Base-by-base conservation (phyloP, 768 basidiomycete species). In the Cubamyces sp. region DNA sequence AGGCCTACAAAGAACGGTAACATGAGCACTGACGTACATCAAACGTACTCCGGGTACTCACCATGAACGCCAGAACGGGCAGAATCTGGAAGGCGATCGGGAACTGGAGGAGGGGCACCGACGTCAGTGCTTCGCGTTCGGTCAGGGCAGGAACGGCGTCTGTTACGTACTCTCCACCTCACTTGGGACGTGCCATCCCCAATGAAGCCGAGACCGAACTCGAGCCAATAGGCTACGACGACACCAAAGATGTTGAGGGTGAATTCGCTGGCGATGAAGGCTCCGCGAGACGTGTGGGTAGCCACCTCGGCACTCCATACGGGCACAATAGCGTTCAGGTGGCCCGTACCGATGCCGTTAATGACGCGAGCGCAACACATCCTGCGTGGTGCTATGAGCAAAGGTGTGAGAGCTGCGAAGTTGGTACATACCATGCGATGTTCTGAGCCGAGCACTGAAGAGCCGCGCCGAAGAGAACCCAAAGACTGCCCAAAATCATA, bases 231-330 rank as follows among this genome's bases (percentile, higher is more conserved):
- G 7, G 79, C 79, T 39, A 79, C 76, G 23, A 79, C 78, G 26
- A 80, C 77, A 26, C 78, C 79, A 42, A 79, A 74, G 64, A 74
- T 74, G 58, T 71, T 71, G 30, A 78, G 71, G 3, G 78, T 80
- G 59, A 80, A 80, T 57, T 79, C 78, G 54, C 75, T 69, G 8
- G 78, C 78, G 40, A 81, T 79, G 66, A 79, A 81, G 6, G 79
- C 78, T 16, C 78, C 79, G 61, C 79, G 60, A 50, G 78, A 78
- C 14, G 78, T 81, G 54, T 79, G 78, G 12, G 77, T 75, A 3
- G 79, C 78, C 3, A 79, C 78, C 62, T 79, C 78, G 3, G 79
- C 79, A 51, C 75, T 77, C 78, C 79, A 79, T 1, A 79, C 78
- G 0, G 79, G 79, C 2, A 79, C 79, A 52, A 79, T 77, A 12